Conservation (phyloP, 495 filamentous ascomycete genomes). For the Immersiella caudata region DNA sequence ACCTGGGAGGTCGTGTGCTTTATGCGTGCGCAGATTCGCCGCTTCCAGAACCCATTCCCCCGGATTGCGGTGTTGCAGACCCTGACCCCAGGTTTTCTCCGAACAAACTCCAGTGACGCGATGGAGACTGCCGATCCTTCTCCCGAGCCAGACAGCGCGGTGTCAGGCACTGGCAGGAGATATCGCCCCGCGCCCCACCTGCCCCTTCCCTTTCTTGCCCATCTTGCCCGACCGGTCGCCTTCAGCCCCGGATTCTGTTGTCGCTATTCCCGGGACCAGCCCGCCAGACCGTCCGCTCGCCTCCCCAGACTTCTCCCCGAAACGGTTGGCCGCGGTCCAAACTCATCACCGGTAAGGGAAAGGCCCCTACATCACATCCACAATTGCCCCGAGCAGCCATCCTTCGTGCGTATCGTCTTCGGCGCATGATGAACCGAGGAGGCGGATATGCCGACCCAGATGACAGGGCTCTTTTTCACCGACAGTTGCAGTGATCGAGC, state of each 20-base stretch:
- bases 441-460: background rate
- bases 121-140: background rate
- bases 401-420: background rate
- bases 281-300: background rate
- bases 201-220: background rate
- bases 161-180: background rate
- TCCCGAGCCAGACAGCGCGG: background rate
- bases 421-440: background rate
- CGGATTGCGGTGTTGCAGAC: background rate
- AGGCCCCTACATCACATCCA: background rate
- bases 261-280: background rate
- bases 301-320: background rate
- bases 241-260: background rate
- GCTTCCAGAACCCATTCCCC: background rate
- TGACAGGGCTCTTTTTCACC: background rate
- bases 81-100: background rate
- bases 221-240: background rate
- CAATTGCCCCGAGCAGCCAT: background rate
- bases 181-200: background rate
- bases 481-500: background rate
- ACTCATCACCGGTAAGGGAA: background rate
- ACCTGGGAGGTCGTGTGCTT: background rate
- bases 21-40: background rate
- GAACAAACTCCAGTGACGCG: background rate
- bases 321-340: background rate